Conservation (phyloP, 805 yeast genomes). For the Barnettozyma vustinii region DNA sequence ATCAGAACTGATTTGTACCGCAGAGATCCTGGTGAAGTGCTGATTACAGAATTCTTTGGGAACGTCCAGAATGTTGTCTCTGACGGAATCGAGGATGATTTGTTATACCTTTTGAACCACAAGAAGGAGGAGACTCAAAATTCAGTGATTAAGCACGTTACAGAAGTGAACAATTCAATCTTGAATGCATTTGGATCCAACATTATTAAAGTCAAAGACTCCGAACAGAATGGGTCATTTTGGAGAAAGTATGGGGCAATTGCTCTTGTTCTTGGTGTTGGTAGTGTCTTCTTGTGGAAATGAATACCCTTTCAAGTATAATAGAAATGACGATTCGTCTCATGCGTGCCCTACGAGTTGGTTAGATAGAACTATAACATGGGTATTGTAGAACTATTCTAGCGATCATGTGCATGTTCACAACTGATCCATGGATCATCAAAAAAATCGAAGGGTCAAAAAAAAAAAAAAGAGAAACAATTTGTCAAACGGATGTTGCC, state of each 20-base stretch:
- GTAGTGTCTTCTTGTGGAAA: slow-evolving; percentile 2
- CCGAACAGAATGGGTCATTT: neutral
- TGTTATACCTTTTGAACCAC: slow-evolving; percentile 20
- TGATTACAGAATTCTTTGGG: slow-evolving; percentile 91
- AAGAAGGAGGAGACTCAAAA: slow-evolving; percentile 1
- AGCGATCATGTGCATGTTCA: too few relatives aligned
- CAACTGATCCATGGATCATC: neutral
- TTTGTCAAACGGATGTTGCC: too few relatives aligned
- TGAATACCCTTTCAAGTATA: neutral
- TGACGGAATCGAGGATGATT: slow-evolving; percentile 52
- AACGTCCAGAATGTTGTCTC: slow-evolving; percentile 75
- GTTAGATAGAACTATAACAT: neutral
- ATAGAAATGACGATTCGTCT: neutral
- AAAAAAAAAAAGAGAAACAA: neutral
- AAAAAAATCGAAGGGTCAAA: neutral
- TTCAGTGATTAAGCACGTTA: neutral
- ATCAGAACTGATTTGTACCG: slow-evolving; percentile 73
- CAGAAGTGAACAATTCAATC: slow-evolving; percentile 11
- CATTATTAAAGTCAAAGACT: slow-evolving; percentile 9
- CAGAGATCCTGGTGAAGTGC: slow-evolving; percentile 61
- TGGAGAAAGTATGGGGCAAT: slow-evolving; percentile 7
- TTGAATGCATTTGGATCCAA: slow-evolving; percentile 18
- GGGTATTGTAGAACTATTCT: neutral
- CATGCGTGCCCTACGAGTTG: neutral
- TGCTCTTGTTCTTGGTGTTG: slow-evolving; percentile 1